Evolutionary conservation across 1,284 basidiomycete species (phyloP), one percentile per base, ranked within the genome.

Genomic region (Pseudozyma thailandica): DNA sequence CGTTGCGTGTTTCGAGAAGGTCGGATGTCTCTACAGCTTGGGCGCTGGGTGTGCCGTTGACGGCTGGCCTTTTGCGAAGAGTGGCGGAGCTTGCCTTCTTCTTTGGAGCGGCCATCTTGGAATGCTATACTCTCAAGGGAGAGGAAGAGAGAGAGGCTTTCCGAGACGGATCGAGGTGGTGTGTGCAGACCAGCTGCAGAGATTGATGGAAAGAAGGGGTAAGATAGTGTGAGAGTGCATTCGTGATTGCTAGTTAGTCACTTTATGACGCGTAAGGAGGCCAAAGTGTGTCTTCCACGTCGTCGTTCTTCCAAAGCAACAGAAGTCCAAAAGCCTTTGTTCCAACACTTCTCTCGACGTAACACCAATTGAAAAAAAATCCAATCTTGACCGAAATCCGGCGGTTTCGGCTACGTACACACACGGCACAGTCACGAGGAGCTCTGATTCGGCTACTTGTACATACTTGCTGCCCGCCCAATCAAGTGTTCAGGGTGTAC

Each of bases 231-330:
- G 15, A n/a, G 8, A 8, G 30, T 31, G 30, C 15, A n/a, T n/a
- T n/a, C n/a, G n/a, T n/a, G n/a, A n/a, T n/a, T n/a, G n/a, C n/a
- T n/a, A n/a, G n/a, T n/a, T n/a, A n/a, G 13, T 10, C 39, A 25
- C 21, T 41, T 23, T 41, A n/a, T n/a, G n/a, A n/a, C n/a, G n/a
- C n/a, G n/a, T n/a, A n/a, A n/a, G n/a, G n/a, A n/a, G n/a, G 3
- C 12, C 31, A 3, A 33, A 26, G 21, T 25, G 25, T 7, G 35
- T 41, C 23, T 66, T 66, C 63, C 63, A 66, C 63, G 63, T 66
- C 56, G 61, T 43, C 39, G 2, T 33, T 59, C 63, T 66, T 66
- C 63, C 56, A 66, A 66, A 66, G 48, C 28, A 51, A 66, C 63
- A 59, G 35, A 20, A 25, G 12, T n/a, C 13, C 13, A 16, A n/a